phyloP scores from a whole-genome alignment of 495 filamentous ascomycete species.

The Aspergillus bertholletiae region DNA sequence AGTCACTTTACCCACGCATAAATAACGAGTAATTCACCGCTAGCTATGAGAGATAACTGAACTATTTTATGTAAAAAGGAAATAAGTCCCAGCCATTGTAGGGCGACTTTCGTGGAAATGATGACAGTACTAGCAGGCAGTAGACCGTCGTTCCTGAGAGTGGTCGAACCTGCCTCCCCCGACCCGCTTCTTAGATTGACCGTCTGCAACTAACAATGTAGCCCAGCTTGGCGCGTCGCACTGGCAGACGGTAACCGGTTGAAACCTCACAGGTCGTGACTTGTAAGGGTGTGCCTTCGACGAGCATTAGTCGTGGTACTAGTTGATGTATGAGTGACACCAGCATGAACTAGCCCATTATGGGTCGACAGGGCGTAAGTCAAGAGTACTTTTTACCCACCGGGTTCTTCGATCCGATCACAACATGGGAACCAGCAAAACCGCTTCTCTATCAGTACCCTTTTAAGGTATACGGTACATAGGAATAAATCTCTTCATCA shows the following conservation, averaged over 20 bases:
- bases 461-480: too few relatives aligned
- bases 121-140: background rate
- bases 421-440: too few relatives aligned
- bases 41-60: too few relatives aligned
- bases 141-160: background rate
- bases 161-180: too few relatives aligned
- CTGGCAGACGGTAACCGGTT: background rate
- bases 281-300: background rate
- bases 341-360: background rate
- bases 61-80: too few relatives aligned
- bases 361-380: background rate
- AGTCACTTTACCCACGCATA: too few relatives aligned
- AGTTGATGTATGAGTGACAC: background rate
- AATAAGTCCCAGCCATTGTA: too few relatives aligned
- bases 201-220: background rate
- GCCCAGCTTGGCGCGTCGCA: background rate
- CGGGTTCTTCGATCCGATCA: background rate
- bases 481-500: too few relatives aligned
- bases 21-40: too few relatives aligned
- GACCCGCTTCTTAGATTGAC: conserved; percentile 1
- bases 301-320: background rate
- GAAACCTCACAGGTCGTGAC: background rate
- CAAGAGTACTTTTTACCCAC: background rate
- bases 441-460: too few relatives aligned
- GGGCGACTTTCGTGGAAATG: background rate